Evolutionary conservation across 495 filamentous ascomycete genomes (phyloP).

Genomic region (Penicillium parvum): DNA sequence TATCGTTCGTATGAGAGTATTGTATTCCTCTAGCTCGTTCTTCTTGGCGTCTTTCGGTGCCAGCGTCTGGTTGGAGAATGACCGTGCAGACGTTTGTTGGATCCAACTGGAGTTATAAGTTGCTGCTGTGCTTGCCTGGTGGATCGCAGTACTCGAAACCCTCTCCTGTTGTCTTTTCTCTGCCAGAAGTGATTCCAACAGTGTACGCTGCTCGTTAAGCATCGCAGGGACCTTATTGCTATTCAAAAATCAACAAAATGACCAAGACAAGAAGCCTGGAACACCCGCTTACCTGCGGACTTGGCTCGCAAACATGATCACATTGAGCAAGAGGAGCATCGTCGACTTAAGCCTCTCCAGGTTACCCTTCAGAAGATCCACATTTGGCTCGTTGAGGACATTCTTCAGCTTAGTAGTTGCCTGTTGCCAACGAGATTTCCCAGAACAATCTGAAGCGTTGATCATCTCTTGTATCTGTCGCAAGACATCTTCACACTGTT

Average conservation of each 20-base stretch:
- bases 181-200: constrained; percentile 5
- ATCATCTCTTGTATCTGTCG: constrained; percentile 23
- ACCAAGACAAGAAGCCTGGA: background rate
- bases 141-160: too few relatives aligned
- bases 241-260: background rate
- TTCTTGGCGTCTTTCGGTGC: background rate
- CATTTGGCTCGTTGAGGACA: constrained; percentile 19
- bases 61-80: background rate
- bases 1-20: constrained; percentile 7
- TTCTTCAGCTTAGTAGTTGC: constrained; percentile 15
- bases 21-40: constrained; percentile 4
- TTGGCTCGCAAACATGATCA: constrained; percentile 32
- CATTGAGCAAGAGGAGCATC: constrained; percentile 32
- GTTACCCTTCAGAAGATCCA: constrained; percentile 23
- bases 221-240: constrained; percentile 1
- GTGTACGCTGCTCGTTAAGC: constrained; percentile 7
- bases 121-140: too few relatives aligned
- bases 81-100: too few relatives aligned
- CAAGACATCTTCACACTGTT: constrained; percentile 25
- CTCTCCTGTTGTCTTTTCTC: background rate
- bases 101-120: too few relatives aligned
- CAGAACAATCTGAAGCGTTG: background rate
- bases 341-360: constrained; percentile 36
- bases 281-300: constrained; percentile 11
- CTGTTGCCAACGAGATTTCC: constrained; percentile 9